Conservation (phyloP, 164 flowering plant species). For the Liquidambar formosana region DNA sequence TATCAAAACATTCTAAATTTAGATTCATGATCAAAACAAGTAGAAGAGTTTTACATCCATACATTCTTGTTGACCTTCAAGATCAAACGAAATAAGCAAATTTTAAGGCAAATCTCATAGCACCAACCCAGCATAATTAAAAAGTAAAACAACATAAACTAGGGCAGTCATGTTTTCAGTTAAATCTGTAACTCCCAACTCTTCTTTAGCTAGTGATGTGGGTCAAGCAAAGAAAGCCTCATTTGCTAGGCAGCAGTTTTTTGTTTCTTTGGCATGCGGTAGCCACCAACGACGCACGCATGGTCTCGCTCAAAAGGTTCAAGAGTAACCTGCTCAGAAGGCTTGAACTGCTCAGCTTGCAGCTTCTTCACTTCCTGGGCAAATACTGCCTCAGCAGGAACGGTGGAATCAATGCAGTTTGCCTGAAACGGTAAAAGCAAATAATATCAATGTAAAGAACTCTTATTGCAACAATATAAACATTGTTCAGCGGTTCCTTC, state of each 20-base stretch:
- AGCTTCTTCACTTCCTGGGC: conserved; percentile 85
- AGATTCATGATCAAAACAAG: too few relatives aligned
- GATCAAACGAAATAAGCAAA: too few relatives aligned
- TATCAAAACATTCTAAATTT: too few relatives aligned
- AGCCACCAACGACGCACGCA: conserved; percentile 96
- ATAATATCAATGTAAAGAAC: neutral
- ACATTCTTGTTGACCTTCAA: too few relatives aligned
- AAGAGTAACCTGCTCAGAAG: conserved; percentile 79
- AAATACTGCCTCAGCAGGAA: conserved; percentile 87
- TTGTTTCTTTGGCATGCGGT: conserved; percentile 79
- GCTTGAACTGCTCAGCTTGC: conserved; percentile 80
- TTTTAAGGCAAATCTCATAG: too few relatives aligned
- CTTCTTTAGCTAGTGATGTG: too few relatives aligned
- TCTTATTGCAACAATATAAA: neutral
- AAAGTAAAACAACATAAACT: too few relatives aligned
- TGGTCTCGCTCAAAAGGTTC: conserved; percentile 96
- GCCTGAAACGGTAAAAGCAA: conserved; percentile 45
- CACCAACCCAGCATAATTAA: too few relatives aligned
- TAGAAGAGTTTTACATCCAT: too few relatives aligned
- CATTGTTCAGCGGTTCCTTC: too few relatives aligned
- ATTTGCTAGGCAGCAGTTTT: conserved; percentile 37
- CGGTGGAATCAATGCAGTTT: conserved; percentile 91
- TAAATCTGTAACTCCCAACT: too few relatives aligned
- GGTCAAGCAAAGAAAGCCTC: neutral
- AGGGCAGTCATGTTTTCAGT: too few relatives aligned